These are phyloP conservation scores for Paramecium octaurelia DNA, from an alignment of 73 alveolate species.

Conservation along the genomic window DNA sequence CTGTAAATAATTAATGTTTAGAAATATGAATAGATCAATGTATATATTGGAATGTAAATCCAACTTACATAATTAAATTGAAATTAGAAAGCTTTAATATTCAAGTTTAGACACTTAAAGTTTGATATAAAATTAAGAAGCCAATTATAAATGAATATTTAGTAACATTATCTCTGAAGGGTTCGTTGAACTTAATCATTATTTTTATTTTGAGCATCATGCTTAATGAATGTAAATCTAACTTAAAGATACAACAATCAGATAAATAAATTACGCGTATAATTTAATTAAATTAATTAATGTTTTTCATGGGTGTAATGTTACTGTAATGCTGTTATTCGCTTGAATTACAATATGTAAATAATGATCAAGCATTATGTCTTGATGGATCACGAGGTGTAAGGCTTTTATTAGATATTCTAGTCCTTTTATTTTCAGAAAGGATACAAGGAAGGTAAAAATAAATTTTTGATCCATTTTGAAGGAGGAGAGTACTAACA, in stretches of 20 bases:
- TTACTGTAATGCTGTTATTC: background rate
- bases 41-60: background rate
- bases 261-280: background rate
- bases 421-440: background rate
- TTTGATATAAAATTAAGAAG: background rate
- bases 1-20: no score
- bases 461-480: background rate
- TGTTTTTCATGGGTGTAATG: background rate
- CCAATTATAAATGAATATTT: background rate
- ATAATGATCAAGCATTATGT: background rate
- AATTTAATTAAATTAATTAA: background rate
- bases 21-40: background rate
- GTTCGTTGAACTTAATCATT: background rate
- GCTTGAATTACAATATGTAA: background rate
- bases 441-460: background rate
- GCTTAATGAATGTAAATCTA: background rate
- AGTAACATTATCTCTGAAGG: background rate
- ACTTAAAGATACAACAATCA: background rate
- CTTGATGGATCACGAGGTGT: background rate
- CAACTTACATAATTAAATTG: background rate
- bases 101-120: background rate
- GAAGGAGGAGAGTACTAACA: conserved; percentile 17
- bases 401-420: background rate
- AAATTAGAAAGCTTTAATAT: background rate
- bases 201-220: background rate